phyloP scores from a whole-genome alignment of 805 yeast species.

The Suhomyces pyralidae region DNA sequence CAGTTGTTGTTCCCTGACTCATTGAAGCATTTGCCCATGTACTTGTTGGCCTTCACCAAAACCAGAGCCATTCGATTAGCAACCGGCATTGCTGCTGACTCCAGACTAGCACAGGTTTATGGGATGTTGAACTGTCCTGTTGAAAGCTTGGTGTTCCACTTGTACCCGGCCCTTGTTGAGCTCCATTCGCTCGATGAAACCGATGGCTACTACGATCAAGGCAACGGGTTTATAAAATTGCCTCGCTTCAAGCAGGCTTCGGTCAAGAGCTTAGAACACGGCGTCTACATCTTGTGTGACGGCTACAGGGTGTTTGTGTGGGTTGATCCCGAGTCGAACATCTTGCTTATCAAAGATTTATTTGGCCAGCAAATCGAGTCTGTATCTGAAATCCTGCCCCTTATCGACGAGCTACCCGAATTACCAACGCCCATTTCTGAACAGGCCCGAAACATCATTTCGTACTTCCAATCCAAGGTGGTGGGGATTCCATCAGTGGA shows the following conservation, averaged over 20 bases:
- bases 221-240: conserved; percentile 40
- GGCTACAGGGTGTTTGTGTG: conserved; percentile 60
- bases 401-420: conserved; percentile 60
- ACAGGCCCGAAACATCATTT: conserved; percentile 63
- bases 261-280: conserved; percentile 52
- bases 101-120: conserved; percentile 54
- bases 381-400: conserved; percentile 46
- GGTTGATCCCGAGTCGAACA: conserved; percentile 68
- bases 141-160: conserved; percentile 54
- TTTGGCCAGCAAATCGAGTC: conserved; percentile 56
- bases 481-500: conserved; percentile 26
- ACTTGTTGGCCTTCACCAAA: conserved; percentile 67
- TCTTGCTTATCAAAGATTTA: conserved; percentile 65
- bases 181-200: conserved; percentile 60
- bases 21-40: conserved; percentile 66
- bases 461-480: conserved; percentile 43
- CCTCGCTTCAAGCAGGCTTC: conserved; percentile 51
- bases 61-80: conserved; percentile 56
- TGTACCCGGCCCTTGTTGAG: conserved; percentile 80
- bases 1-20: conserved; percentile 82
- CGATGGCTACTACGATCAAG: conserved; percentile 41
- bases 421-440: conserved; percentile 64
- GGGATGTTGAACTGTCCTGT: conserved; percentile 53
- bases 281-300: conserved; percentile 75
- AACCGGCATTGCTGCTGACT: conserved; percentile 54